Evolutionary conservation across 2,329 filamentous ascomycete species (phyloP).

Genomic region (Microcyclospora tardicrescens): DNA sequence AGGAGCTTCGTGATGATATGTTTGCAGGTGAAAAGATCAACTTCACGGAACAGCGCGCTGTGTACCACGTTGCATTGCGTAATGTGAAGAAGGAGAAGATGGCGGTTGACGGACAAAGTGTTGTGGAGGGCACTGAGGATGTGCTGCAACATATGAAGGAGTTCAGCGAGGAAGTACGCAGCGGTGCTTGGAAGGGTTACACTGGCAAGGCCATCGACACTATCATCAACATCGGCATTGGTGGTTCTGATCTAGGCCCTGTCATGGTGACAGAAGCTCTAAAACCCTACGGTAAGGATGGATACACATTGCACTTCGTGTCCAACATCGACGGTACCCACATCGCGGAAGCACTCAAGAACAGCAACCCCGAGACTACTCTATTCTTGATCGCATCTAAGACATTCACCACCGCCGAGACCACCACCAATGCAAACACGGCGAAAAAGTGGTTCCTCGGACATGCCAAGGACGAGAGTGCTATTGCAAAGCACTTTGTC

Average conservation of each 20-base stretch:
- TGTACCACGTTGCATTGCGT: slow-evolving; percentile 88
- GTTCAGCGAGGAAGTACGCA: slow-evolving; percentile 89
- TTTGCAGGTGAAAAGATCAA: slow-evolving; percentile 98
- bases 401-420: slow-evolving; percentile 98
- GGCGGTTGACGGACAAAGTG: slow-evolving; percentile 80
- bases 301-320: slow-evolving; percentile 89
- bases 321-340: slow-evolving; percentile 99
- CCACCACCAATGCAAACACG: slow-evolving; percentile 89
- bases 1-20: slow-evolving; percentile 93
- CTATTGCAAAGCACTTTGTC: slow-evolving; percentile 96
- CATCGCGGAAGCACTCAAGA: slow-evolving; percentile 79
- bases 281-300: slow-evolving; percentile 79
- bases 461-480: slow-evolving; percentile 56
- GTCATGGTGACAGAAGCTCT: slow-evolving; percentile 98
- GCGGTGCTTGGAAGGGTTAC: slow-evolving; percentile 92
- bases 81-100: slow-evolving; percentile 73
- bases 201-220: slow-evolving; percentile 95
- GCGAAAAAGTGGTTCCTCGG: slow-evolving; percentile 96
- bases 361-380: slow-evolving; percentile 92
- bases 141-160: slow-evolving; percentile 97
- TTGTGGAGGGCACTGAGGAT: slow-evolving; percentile 82
- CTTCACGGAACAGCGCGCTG: slow-evolving; percentile 92
- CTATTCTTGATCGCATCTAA: slow-evolving; percentile 97
- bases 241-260: slow-evolving; percentile 91
- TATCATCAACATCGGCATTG: slow-evolving; percentile 95